A percentile compares a stretch with the other conserved stretches of the same genome.
Evolutionary conservation across 768 basidiomycete genomes (phyloP).

Genomic region (Coprinopsis sp.): DNA sequence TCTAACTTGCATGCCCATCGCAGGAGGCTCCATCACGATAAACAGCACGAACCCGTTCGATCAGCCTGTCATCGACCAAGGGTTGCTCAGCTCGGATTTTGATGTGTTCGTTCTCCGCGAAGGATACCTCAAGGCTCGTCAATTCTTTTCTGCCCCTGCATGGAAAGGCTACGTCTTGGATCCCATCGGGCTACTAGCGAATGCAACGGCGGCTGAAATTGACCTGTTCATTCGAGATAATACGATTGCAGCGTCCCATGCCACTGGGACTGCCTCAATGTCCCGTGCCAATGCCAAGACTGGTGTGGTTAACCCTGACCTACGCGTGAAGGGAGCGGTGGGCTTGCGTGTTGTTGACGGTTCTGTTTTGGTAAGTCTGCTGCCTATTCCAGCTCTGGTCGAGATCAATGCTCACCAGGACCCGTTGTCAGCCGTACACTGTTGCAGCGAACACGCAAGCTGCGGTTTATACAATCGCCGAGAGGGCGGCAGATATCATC

Average conservation of each 20-base stretch:
- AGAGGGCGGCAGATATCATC: not conserved
- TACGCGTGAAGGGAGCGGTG: conserved; percentile 22
- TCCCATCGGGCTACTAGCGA: too few relatives aligned
- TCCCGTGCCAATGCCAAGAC: conserved; percentile 14
- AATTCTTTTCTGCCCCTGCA: conserved; percentile 17
- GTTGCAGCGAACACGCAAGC: not conserved
- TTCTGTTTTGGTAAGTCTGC: conserved; percentile 18
- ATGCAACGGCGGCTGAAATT: too few relatives aligned
- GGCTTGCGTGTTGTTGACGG: conserved; percentile 23
- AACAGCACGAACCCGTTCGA: conserved; percentile 38
- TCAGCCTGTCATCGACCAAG: conserved; percentile 38
- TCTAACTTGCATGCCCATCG: not conserved
- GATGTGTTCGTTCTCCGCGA: conserved; percentile 21
- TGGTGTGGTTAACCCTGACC: conserved; percentile 26
- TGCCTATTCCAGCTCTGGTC: too few relatives aligned
- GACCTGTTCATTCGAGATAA: conserved; percentile 12
- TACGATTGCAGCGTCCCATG: conserved; percentile 14
- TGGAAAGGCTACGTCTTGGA: conserved; percentile 14
- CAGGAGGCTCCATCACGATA: conserved; percentile 20
- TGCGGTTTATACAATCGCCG: not conserved
- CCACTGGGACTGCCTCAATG: conserved; percentile 20
- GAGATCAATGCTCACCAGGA: too few relatives aligned
- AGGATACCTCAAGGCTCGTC: conserved; percentile 13
- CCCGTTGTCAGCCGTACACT: not conserved
- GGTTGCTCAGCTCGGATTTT: conserved; percentile 16